phyloP scores from a whole-genome alignment of 495 filamentous ascomycete species.

The Penicillium tannophilum region DNA sequence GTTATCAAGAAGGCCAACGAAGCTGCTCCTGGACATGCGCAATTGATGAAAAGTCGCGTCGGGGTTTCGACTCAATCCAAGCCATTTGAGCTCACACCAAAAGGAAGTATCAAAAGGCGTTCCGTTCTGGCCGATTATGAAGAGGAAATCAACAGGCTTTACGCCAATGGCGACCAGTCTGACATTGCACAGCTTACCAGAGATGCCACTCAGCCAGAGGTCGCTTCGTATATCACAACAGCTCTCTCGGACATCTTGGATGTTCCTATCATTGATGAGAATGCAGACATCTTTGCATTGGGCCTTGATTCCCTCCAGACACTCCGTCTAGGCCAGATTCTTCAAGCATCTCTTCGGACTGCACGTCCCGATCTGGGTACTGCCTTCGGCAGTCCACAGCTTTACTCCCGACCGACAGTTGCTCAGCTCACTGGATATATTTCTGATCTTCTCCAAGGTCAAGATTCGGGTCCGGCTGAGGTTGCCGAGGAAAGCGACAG shows the following conservation, averaged over 20 bases:
- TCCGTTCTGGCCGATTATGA: conserved; percentile 48
- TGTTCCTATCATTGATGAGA: background rate
- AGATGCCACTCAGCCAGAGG: conserved; percentile 3
- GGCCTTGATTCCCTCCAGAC: conserved; percentile 23
- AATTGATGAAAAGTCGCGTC: conserved; percentile 13
- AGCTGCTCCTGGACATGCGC: conserved; percentile 10
- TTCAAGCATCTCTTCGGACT: conserved; percentile 12
- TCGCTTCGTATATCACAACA: conserved; percentile 4
- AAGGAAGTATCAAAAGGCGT: conserved; percentile 55
- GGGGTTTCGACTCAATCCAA: conserved; percentile 43
- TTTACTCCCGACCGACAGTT: conserved; percentile 22
- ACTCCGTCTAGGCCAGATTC: conserved; percentile 11
- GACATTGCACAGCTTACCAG: conserved; percentile 12
- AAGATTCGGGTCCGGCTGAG: background rate
- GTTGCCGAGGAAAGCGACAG: conserved; percentile 6
- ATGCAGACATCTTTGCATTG: conserved; percentile 18
- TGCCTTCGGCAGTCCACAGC: conserved; percentile 10
- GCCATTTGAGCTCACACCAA: conserved; percentile 51
- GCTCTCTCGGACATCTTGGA: conserved; percentile 9
- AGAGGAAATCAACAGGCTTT: conserved; percentile 52
- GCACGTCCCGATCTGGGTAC: conserved; percentile 3
- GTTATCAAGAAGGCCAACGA: conserved; percentile 37
- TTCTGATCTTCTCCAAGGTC: conserved; percentile 12
- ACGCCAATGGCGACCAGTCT: conserved; percentile 18
- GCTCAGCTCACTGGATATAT: conserved; percentile 15